Conservation (phyloP, 75 land plant species). For the Adiantum capillusveneris region DNA sequence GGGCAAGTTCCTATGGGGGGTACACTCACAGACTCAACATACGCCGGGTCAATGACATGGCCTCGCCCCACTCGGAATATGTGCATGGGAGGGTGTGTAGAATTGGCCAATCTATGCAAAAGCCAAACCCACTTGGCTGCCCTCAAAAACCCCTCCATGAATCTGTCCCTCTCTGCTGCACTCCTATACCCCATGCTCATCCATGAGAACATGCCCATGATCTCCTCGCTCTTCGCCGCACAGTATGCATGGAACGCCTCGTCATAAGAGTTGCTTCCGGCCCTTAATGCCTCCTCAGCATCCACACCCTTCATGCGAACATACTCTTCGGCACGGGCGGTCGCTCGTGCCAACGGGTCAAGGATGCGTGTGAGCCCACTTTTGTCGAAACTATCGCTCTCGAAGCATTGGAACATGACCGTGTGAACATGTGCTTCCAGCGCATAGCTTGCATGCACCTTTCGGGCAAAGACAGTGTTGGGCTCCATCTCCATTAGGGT, state of each 20-base stretch:
- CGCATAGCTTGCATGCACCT: constrained; percentile 27
- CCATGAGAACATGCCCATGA: constrained; percentile 27
- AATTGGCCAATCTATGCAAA: constrained; percentile 27
- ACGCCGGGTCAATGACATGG: constrained; percentile 15
- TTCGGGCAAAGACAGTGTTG: constrained; percentile 10
- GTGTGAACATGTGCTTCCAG: constrained; percentile 17
- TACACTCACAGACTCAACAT: constrained; percentile 19
- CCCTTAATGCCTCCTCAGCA: constrained; percentile 17
- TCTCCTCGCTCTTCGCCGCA: constrained; percentile 21
- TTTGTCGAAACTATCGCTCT: constrained; percentile 34
- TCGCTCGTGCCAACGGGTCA: constrained; percentile 14
- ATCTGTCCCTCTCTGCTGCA: constrained; percentile 14
- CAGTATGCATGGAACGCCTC: constrained; percentile 19
- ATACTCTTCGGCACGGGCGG: constrained; percentile 18
- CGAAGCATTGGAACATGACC: constrained; percentile 33
- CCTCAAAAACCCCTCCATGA: constrained; percentile 29
- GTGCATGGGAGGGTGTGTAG: constrained; percentile 13
- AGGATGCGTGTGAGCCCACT: constrained; percentile 26
- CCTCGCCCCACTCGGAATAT: constrained; percentile 28
- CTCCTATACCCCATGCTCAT: constrained; percentile 25
- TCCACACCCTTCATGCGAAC: constrained; percentile 16
- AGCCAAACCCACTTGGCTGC: constrained; percentile 37
- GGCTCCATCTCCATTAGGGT: constrained; percentile 26
- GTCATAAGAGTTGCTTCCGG: constrained; percentile 12
- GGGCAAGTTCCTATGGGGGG: neutral